Evolutionary conservation across 306 rosid genomes (phyloP).

Genomic region (Vicia villosa): DNA sequence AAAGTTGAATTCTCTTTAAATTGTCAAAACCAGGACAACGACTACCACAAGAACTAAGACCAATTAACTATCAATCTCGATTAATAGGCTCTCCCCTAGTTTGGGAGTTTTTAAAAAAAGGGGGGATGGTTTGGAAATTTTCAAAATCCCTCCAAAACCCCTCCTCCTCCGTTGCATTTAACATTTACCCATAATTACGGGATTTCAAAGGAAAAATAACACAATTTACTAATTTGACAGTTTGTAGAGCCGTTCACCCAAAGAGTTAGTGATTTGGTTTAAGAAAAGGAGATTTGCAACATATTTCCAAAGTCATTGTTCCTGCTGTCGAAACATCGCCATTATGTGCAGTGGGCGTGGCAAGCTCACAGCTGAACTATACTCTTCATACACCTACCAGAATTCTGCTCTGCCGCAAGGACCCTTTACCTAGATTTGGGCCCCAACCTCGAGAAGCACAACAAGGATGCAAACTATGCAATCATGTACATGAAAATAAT

Average conservation of each 20-base stretch:
- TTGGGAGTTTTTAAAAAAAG: not conserved
- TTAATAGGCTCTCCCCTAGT: not conserved
- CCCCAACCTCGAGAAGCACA: not conserved
- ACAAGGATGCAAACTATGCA: not conserved
- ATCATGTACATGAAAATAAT: not conserved
- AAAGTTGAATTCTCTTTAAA: constrained; percentile 2
- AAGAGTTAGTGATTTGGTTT: not conserved
- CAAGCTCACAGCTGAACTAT: not conserved
- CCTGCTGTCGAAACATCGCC: not conserved
- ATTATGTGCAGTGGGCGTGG: not conserved
- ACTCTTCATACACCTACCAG: not conserved
- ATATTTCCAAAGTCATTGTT: not conserved
- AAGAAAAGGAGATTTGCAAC: not conserved
- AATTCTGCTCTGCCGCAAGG: not conserved
- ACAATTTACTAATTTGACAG: not conserved
- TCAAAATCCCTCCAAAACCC: not conserved
- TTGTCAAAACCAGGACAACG: constrained; percentile 29
- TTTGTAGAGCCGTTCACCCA: not conserved
- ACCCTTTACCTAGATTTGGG: not conserved
- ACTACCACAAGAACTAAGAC: constrained; percentile 6
- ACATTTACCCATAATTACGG: not conserved
- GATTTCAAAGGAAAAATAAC: not conserved
- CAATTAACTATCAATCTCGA: constrained; percentile 1
- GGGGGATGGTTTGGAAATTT: not conserved
- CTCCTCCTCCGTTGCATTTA: not conserved